Evolutionary conservation across 495 filamentous ascomycete species (phyloP).

Genomic region (Aspergillus taichungensis): DNA sequence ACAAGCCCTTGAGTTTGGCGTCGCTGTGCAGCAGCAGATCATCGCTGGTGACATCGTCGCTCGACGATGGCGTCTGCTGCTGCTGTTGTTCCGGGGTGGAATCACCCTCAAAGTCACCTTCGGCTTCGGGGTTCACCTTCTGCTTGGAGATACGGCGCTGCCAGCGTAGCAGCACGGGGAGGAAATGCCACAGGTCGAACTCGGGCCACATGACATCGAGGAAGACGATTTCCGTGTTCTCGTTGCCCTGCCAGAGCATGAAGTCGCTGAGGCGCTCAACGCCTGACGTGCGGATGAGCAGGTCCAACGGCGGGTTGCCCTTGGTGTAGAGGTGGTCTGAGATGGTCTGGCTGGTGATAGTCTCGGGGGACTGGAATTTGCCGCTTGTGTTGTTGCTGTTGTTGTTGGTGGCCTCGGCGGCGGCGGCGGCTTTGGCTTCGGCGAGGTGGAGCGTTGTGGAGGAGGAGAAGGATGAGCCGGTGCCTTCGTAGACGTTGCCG

Average conservation of each 20-base stretch:
- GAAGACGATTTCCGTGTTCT: slow-evolving; percentile 87
- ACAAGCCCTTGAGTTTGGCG: slow-evolving; percentile 25
- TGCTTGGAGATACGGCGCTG: slow-evolving; percentile 57
- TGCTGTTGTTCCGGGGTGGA: slow-evolving; percentile 15
- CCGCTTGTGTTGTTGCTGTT: slow-evolving; percentile 15
- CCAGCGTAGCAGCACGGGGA: slow-evolving; percentile 89
- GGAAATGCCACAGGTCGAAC: slow-evolving; percentile 88
- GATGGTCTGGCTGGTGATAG: slow-evolving; percentile 71
- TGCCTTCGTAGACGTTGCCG: slow-evolving; percentile 37
- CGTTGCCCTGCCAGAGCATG: slow-evolving; percentile 96
- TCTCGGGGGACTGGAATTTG: slow-evolving; percentile 60
- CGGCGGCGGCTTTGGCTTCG: slow-evolving; percentile 22
- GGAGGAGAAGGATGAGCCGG: slow-evolving; percentile 46
- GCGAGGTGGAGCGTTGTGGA: slow-evolving; percentile 43
- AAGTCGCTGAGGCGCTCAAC: slow-evolving; percentile 92
- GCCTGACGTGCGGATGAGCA: slow-evolving; percentile 83
- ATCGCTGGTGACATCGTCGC: slow-evolving; percentile 2
- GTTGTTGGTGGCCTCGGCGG: slow-evolving; percentile 16
- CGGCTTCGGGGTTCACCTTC: slow-evolving; percentile 32
- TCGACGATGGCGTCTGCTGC: not conserved
- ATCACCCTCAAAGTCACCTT: slow-evolving; percentile 37
- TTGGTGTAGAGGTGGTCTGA: slow-evolving; percentile 76
- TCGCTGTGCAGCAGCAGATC: slow-evolving; percentile 11
- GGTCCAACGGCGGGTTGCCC: slow-evolving; percentile 75
- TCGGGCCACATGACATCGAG: slow-evolving; percentile 91